phyloP scores from a whole-genome alignment of 1,139 yeast genomes.

The Lipomyces yarrowii region DNA sequence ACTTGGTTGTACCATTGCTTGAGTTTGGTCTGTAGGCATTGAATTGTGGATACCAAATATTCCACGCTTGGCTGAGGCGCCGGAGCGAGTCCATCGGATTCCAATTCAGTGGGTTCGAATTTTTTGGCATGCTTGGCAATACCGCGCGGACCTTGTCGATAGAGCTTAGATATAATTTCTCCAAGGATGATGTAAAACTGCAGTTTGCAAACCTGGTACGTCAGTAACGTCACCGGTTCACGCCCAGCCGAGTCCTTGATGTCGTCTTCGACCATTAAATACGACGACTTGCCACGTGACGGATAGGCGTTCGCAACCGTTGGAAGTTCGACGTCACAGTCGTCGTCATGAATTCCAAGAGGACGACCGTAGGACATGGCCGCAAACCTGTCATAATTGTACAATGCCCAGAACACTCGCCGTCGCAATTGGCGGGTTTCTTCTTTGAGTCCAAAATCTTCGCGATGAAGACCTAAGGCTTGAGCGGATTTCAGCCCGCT shows the following conservation, averaged over 20 bases:
- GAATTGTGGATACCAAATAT: slow-evolving; percentile 6
- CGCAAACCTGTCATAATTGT: slow-evolving; percentile 17
- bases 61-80: not conserved
- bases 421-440: slow-evolving; percentile 12
- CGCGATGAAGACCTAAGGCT: slow-evolving; percentile 21
- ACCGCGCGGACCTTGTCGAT: slow-evolving; percentile 7
- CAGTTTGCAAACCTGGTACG: slow-evolving; percentile 16
- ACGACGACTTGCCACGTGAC: slow-evolving; percentile 1
- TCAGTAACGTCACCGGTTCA: slow-evolving; percentile 9
- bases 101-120: not conserved
- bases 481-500: slow-evolving; percentile 18
- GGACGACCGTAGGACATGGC: slow-evolving; percentile 25
- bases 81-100: not conserved
- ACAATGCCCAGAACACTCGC: slow-evolving; percentile 26
- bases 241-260: not conserved
- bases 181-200: slow-evolving; percentile 18
- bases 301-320: slow-evolving; percentile 8
- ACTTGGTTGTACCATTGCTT: slow-evolving; percentile 15
- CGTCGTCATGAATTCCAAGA: slow-evolving; percentile 10
- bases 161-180: slow-evolving; percentile 17
- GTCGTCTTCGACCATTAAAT: slow-evolving; percentile 18
- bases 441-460: not conserved
- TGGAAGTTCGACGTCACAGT: slow-evolving; percentile 22
- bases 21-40: slow-evolving; percentile 13
- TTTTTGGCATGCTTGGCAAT: slow-evolving; percentile 5